Base-by-base conservation (phyloP, 2,329 filamentous ascomycete genomes). In the Neonectria neomacrospora region DNA sequence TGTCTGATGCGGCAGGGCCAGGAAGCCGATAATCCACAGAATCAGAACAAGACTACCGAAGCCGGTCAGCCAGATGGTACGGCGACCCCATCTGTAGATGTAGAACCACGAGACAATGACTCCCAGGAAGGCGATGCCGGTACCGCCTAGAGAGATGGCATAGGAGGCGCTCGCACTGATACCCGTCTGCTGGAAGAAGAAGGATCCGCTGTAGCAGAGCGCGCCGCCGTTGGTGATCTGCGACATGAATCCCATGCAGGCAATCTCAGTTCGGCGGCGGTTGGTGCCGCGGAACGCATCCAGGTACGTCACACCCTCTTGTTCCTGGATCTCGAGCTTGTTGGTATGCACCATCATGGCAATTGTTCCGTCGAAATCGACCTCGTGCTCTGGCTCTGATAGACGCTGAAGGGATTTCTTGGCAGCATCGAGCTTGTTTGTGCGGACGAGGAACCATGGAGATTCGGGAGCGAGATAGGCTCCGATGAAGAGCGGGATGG, bases 271-370 rank as follows among this genome's bases (percentile, higher is more conserved):
- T 45, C 82, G 80, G 42, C 80, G 79, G 2, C 78, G 75, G 69
- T 86, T 80, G 16, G 78, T 78, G 26, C 83, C 83, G 11, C 74
- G 74, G 78, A 86, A 85, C 63, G 79, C 82, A 65, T 86, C 83
- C 58, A 70, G 66, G 63, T 84, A 83, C 1, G 67, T 74, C 12
- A 76, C 77, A 2, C 82, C 82, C 0, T 67, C 64, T 1, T 73
- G 76, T 63, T 80, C 73, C 58, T 80, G 73, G 58, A 80, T 77
- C 70, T 86, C 83, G 4, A 82, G 68, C 71, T 83, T 78, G 69
- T 82, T 78, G 32, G 81, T 83, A 58, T 81, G 77, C 1, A 80
- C 75, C 75, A 83, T 82, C 64, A 80, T 74, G 39, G 79, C 77
- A 28, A 82, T 65, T 1, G 76, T 76, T 41, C 74, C 71, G 23